These are phyloP conservation scores for Paxillus involutus DNA, from an alignment of 768 basidiomycete species.

Conservation along the genomic window DNA sequence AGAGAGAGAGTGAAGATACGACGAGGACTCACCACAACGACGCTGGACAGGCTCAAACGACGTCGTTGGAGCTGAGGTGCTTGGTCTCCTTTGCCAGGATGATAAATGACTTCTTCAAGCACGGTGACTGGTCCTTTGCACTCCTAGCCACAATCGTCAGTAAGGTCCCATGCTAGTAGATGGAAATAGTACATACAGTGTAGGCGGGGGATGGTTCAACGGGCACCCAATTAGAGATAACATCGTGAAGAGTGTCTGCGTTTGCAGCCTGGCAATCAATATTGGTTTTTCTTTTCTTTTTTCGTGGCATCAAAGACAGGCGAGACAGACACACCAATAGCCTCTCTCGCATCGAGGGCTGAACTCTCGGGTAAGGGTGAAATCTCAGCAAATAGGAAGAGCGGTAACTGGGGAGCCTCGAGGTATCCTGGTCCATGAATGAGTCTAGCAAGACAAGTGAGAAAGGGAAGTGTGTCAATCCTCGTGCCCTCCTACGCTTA, in stretches of 20 bases:
- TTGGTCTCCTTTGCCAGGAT: neutral
- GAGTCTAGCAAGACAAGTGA: neutral
- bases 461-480: neutral
- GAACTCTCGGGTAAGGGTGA: constrained; percentile 10
- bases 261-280: neutral
- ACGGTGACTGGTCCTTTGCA: neutral
- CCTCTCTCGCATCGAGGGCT: constrained; percentile 3
- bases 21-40: neutral
- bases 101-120: neutral
- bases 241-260: neutral
- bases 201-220: too few species aligned
- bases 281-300: neutral
- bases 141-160: neutral
- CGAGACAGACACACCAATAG: constrained; percentile 1
- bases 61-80: neutral
- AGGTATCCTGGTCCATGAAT: neutral
- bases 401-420: constrained; percentile 7
- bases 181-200: neutral
- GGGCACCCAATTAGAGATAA: neutral
- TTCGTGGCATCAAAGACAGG: neutral
- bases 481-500: neutral
- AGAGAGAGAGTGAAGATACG: neutral
- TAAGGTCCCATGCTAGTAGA: neutral
- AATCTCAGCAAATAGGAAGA: constrained; percentile 8
- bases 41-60: neutral